Percentiles rank a stretch among this genome's conserved stretches.
Conservation (phyloP, 306 rosid genomes). For the Trichosanthes truncata region DNA sequence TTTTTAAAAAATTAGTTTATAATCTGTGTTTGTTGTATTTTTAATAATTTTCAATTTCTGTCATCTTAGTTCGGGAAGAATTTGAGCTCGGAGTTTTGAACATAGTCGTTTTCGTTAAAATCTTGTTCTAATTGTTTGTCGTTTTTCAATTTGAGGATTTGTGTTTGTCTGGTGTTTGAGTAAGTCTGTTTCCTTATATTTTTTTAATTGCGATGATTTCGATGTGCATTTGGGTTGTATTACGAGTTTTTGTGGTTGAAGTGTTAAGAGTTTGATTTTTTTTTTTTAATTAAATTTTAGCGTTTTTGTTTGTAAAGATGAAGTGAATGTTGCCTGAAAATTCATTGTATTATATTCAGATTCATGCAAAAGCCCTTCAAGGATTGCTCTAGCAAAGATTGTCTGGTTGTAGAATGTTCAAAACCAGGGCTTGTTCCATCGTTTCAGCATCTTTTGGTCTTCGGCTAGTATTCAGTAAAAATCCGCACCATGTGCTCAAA, state of each 20-base stretch:
- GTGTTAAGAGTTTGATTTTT: not conserved
- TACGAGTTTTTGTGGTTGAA: not conserved
- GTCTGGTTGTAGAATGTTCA: constrained; percentile 33
- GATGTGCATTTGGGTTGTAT: not conserved
- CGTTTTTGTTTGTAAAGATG: constrained; percentile 21
- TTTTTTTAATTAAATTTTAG: not conserved
- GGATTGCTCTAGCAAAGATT: constrained; percentile 24
- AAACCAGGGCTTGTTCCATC: constrained; percentile 29
- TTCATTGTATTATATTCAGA: constrained; percentile 34
- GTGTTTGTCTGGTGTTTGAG: not conserved
- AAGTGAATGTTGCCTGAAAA: constrained; percentile 45
- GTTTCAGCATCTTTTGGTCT: constrained; percentile 34
- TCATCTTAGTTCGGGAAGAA: not conserved
- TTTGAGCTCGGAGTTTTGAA: not conserved
- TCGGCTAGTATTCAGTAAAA: constrained; percentile 31
- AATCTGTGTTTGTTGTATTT: not conserved
- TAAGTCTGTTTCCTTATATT: not conserved
- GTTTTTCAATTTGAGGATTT: not conserved
- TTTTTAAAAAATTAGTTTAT: not conserved
- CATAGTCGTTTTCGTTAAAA: not conserved
- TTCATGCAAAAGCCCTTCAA: constrained; percentile 31
- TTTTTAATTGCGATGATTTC: not conserved
- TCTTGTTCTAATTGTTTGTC: constrained; percentile 2
- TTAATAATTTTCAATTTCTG: not conserved
- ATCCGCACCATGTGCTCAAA: constrained; percentile 15